These are phyloP conservation scores for Mycena rosella DNA, from an alignment of 768 basidiomycete genomes.

Conservation along the genomic window DNA sequence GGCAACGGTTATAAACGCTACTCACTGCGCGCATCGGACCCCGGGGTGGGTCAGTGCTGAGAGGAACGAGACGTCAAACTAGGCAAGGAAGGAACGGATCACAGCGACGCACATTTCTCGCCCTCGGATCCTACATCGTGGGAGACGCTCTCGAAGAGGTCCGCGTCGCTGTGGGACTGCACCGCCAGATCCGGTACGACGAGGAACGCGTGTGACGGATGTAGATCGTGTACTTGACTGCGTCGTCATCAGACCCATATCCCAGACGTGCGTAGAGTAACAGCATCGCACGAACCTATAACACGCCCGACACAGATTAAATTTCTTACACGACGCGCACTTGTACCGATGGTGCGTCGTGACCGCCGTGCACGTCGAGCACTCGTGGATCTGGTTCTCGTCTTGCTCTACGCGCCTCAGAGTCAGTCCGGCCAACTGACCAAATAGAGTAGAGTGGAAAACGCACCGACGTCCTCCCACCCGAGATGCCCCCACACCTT, in stretches of 20 bases:
- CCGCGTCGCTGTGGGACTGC: conserved; percentile 55
- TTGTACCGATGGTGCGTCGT: conserved; percentile 81
- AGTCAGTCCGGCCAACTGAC: conserved; percentile 14
- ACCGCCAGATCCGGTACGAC: conserved; percentile 75
- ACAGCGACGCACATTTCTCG: conserved; percentile 67
- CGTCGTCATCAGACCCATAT: conserved; percentile 18
- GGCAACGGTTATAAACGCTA: background rate
- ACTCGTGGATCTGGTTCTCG: conserved; percentile 71
- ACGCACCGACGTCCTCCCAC: conserved; percentile 92
- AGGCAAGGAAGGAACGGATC: conserved; percentile 8
- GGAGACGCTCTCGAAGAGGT: conserved; percentile 45
- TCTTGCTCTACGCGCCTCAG: conserved; percentile 65
- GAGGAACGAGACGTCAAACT: conserved; percentile 4
- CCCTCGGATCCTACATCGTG: conserved; percentile 57
- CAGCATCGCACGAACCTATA: conserved; percentile 73
- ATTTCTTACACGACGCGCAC: conserved; percentile 84
- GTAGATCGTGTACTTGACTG: conserved; percentile 92
- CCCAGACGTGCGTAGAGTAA: background rate
- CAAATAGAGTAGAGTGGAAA: conserved; percentile 1
- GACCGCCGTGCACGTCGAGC: conserved; percentile 83
- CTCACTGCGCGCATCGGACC: conserved; percentile 90
- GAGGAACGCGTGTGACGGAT: conserved; percentile 90
- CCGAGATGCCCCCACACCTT: conserved; percentile 86
- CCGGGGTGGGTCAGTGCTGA: conserved; percentile 83
- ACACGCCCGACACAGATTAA: conserved; percentile 86